A percentile compares a stretch with the other conserved stretches of the same genome.
These are phyloP conservation scores for Oryza brachyantha DNA, from an alignment of 176 grass and related monocot species.

Conservation along the genomic window DNA sequence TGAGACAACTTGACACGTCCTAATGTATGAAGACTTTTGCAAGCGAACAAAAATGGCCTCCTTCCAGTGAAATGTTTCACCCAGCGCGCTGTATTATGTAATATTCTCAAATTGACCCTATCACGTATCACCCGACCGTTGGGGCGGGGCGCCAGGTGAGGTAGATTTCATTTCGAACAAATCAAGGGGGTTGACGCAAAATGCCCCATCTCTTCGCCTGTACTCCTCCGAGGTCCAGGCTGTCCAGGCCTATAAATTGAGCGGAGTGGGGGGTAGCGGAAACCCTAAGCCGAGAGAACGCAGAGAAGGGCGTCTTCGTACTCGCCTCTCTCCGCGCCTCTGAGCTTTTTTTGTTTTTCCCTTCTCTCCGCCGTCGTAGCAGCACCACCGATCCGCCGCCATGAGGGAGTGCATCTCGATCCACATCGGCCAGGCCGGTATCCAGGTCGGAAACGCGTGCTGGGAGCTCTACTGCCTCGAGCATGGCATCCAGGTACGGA, in stretches of 20 bases:
- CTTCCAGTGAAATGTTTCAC: too few species aligned
- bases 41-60: too few species aligned
- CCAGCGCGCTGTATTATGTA: too few species aligned
- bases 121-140: too few species aligned
- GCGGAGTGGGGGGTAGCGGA: background rate
- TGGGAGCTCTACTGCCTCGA: slow-evolving; percentile 94
- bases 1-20: too few species aligned
- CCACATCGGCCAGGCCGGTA: slow-evolving; percentile 87
- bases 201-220: background rate
- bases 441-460: slow-evolving; percentile 85
- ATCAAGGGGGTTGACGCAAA: too few species aligned
- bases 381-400: background rate
- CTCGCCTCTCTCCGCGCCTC: slow-evolving; percentile 59
- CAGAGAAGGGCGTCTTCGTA: slow-evolving; percentile 74
- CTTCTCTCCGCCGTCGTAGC: background rate
- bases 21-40: too few species aligned
- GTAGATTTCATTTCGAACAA: too few species aligned
- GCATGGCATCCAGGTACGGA: slow-evolving; percentile 78
- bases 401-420: slow-evolving; percentile 93
- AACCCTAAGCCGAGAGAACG: slow-evolving; percentile 40
- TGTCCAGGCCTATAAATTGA: background rate
- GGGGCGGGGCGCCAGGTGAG: too few species aligned
- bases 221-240: slow-evolving; percentile 11
- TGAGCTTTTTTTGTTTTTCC: background rate
- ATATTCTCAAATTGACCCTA: too few species aligned